Evolutionary conservation across 2,329 filamentous ascomycete genomes (phyloP).

Genomic region (Periconia sp.): DNA sequence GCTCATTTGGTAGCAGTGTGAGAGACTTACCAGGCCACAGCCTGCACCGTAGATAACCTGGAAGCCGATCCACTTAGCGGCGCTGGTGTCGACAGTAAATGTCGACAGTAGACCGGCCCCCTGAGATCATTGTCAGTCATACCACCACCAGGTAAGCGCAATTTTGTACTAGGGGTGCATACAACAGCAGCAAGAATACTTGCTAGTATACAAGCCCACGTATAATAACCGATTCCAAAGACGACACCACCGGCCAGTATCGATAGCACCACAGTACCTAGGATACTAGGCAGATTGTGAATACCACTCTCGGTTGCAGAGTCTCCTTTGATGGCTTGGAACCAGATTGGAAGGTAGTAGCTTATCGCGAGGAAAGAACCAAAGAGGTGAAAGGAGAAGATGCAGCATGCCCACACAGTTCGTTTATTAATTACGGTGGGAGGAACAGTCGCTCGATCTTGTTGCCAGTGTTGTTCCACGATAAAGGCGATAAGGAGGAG

Average conservation of each 20-base stretch:
- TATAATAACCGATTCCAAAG: conserved; percentile 4
- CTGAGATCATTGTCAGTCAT: background rate
- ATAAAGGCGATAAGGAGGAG: conserved; percentile 15
- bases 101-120: conserved; percentile 52
- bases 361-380: conserved; percentile 35
- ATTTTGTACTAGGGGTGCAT: conserved; percentile 1
- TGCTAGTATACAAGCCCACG: background rate
- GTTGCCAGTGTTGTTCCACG: conserved; percentile 6
- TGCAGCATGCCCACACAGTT: conserved; percentile 31
- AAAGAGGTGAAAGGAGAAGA: conserved; percentile 30
- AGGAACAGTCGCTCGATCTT: conserved; percentile 33
- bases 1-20: background rate
- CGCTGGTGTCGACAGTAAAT: conserved; percentile 39
- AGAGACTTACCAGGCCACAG: conserved; percentile 1
- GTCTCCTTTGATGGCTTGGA: conserved; percentile 43
- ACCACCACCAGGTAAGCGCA: no score
- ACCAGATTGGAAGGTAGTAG: conserved; percentile 49
- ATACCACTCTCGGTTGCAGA: conserved; percentile 9
- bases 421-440: conserved; percentile 41
- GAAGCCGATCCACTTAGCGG: conserved; percentile 53
- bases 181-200: background rate
- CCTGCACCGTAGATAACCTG: conserved; percentile 48
- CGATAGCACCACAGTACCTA: conserved; percentile 4
- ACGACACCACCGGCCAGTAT: background rate
- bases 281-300: conserved; percentile 2